Conservation (phyloP, 352 stramenopile genomes). For the Phytophthora aleatoria region DNA sequence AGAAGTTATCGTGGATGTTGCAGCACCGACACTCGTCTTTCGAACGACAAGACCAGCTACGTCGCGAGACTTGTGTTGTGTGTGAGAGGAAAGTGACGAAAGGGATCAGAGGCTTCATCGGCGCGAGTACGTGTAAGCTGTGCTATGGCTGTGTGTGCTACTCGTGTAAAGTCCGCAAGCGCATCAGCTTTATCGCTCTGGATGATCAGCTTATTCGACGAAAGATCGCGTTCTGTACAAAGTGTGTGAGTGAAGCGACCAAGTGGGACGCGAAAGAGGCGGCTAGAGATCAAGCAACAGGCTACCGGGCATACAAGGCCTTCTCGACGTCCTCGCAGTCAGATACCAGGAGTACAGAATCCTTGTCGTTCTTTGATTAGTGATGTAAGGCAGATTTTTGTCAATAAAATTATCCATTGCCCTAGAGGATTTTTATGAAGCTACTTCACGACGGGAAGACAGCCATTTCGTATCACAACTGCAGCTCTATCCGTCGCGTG, state of each 20-base stretch:
- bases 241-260: constrained; percentile 37
- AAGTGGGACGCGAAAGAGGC: constrained; percentile 30
- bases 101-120: constrained; percentile 19
- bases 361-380: constrained; percentile 9
- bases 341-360: constrained; percentile 12
- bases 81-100: constrained; percentile 28
- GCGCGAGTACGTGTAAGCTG: constrained; percentile 30
- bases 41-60: constrained; percentile 8
- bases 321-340: constrained; percentile 30
- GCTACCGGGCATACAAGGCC: constrained; percentile 30
- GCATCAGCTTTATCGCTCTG: constrained; percentile 37
- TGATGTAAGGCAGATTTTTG: neutral
- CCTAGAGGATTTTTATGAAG: neutral
- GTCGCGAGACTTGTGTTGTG: constrained; percentile 17
- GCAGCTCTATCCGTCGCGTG: too few relatives aligned
- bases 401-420: neutral
- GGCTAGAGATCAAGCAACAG: constrained; percentile 23
- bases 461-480: too few relatives aligned
- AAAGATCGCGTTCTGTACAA: constrained; percentile 41
- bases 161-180: constrained; percentile 34
- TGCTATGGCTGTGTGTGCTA: constrained; percentile 37
- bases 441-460: too few relatives aligned
- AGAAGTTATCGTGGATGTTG: constrained; percentile 1
- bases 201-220: constrained; percentile 35
- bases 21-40: constrained; percentile 7